Conservation (phyloP, 2,329 filamentous ascomycete species). For the Pyricularia grisea region DNA sequence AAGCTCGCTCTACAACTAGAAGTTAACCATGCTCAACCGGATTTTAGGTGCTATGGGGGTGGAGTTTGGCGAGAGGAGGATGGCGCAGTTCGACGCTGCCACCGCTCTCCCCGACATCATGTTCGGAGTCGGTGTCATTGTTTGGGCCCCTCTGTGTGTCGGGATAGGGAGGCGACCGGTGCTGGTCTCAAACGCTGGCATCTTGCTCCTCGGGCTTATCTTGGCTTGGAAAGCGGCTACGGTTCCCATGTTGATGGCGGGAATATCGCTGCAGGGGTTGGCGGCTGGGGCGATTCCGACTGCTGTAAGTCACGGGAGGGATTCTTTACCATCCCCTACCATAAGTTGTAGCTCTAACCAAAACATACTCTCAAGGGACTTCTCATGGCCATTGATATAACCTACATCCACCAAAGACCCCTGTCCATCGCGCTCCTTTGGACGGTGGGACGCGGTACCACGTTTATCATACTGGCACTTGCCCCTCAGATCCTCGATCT, state of each 20-base stretch:
- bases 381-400: constrained; percentile 26
- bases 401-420: constrained; percentile 26
- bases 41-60: neutral
- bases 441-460: constrained; percentile 17
- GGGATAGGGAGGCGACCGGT: constrained; percentile 26
- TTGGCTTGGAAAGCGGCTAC: constrained; percentile 16
- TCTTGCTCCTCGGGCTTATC: constrained; percentile 18
- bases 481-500: constrained; percentile 16
- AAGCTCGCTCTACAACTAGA: no score
- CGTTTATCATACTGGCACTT: constrained; percentile 15
- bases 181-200: constrained; percentile 18
- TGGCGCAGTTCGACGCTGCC: neutral
- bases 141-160: constrained; percentile 26
- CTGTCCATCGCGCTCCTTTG: constrained; percentile 22
- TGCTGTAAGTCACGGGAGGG: constrained; percentile 12
- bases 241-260: constrained; percentile 19
- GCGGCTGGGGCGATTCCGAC: constrained; percentile 20
- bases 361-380: constrained; percentile 15
- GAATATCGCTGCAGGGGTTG: constrained; percentile 22
- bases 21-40: no score
- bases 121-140: constrained; percentile 23
- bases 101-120: constrained; percentile 15
- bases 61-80: neutral
- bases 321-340: no score
- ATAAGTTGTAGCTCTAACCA: constrained; percentile 4